A percentile compares a stretch with the other conserved stretches of the same genome.
phyloP scores from a whole-genome alignment of 2,329 filamentous ascomycete genomes.

The Dothidotthia symphoricarpi region DNA sequence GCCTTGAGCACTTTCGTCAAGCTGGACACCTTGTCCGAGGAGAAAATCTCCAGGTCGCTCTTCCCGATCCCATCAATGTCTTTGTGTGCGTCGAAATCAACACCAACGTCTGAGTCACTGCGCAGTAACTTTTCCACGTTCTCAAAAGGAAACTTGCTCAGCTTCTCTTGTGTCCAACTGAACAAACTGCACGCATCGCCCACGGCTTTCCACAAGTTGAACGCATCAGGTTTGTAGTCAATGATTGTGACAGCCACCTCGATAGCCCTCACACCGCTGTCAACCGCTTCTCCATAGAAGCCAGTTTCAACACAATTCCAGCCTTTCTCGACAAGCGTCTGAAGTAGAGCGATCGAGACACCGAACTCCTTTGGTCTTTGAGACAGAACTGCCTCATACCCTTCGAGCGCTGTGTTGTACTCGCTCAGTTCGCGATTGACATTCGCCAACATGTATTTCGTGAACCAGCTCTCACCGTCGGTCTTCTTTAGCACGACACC shows the following conservation, averaged over 20 bases:
- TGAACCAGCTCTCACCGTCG: slow-evolving; percentile 82
- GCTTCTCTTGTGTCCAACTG: slow-evolving; percentile 69
- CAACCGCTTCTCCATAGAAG: slow-evolving; percentile 77
- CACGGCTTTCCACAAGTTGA: slow-evolving; percentile 93
- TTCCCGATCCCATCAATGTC: slow-evolving; percentile 66
- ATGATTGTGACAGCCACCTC: slow-evolving; percentile 63
- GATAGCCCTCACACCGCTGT: slow-evolving; percentile 68
- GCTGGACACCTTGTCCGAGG: slow-evolving; percentile 11
- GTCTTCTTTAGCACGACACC: slow-evolving; percentile 54
- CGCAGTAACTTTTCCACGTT: slow-evolving; percentile 60
- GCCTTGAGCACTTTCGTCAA: slow-evolving; percentile 64
- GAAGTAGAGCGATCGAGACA: slow-evolving; percentile 80
- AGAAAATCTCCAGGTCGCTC: slow-evolving; percentile 31
- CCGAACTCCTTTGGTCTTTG: slow-evolving; percentile 74
- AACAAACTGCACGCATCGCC: slow-evolving; percentile 87
- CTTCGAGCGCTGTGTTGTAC: slow-evolving; percentile 74
- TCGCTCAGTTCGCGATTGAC: slow-evolving; percentile 90
- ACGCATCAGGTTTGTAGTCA: slow-evolving; percentile 64
- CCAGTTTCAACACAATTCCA: slow-evolving; percentile 76
- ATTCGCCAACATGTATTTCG: slow-evolving; percentile 94
- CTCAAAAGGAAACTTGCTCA: slow-evolving; percentile 61
- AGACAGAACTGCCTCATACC: slow-evolving; percentile 72
- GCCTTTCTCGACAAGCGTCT: slow-evolving; percentile 81
- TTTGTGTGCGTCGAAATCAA: slow-evolving; percentile 58
- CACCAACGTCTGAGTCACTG: slow-evolving; percentile 48